Base-by-base conservation (phyloP, 768 basidiomycete genomes). In the Hericium erinaceus region DNA sequence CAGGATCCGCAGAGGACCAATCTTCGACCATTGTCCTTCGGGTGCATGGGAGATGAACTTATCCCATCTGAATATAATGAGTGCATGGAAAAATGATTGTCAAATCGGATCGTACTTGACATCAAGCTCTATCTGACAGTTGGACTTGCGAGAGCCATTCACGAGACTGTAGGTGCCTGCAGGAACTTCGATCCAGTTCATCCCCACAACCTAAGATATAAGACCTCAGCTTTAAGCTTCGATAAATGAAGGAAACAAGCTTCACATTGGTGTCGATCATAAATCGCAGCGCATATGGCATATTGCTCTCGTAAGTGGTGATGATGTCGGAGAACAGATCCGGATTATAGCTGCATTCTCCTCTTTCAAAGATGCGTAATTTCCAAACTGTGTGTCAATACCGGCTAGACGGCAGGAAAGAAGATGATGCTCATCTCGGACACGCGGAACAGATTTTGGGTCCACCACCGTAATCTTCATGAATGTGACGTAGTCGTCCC, bases 161-260 rank as follows among this genome's bases (percentile, higher is more conserved):
- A 84, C 58, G 18, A 95, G 67, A 12, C 75, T 75, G 66, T 97
- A 99, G 63, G 83, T 83, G 2, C 90, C 90, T 3, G 87, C 83
- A 4, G 88, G 88, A 9, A 97, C 75, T 72, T 98, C 93, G 54
- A 99, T 87, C 95, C 97, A 99, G 68, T 98, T 98, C 97, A 99
- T 98, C 9, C 97, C 97, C 52, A 95, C 86, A 33, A 99, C 85
- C 91, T 94, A 61, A 1, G 22, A 54, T 58, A 11, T 18, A 2
- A 38, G 2, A 44, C 26, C 26, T 49, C 18, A 51, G 58, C 38
- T 0, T 26, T 20, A 24, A 18, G 12, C 11, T 18, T 46, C 22
- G n/a, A 54, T 39, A 15, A 12, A 20, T 33, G 9, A 16, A 26
- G n/a, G 13, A 51, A n/a, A 5, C 38, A 2, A 24, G 37, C 53